Base-by-base conservation (phyloP, 805 yeast species). In the Myxozyma sirexii region DNA sequence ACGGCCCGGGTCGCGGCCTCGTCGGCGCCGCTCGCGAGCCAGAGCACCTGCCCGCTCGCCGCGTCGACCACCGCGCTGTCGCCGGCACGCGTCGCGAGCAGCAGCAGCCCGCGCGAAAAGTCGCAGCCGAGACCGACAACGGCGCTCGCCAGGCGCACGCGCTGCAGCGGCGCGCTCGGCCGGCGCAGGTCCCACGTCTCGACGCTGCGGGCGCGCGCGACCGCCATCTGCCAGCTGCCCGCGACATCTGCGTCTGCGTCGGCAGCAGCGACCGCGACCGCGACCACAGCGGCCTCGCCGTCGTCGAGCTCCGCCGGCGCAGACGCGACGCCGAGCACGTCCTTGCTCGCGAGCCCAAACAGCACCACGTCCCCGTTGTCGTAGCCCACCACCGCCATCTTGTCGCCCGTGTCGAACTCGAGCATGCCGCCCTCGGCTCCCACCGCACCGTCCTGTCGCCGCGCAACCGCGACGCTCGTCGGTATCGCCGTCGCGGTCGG, bases 331-430 rank as follows among this genome's bases (percentile, higher is more conserved):
- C 24, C 38, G 19, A 56, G 24, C 43, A 37, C 47, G 41, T 54
- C 50, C 55, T 44, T 37, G 15, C 53, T 51, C 12, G 54, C 47
- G 23, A 64, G 17, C 7, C 56, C 65, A 33, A 35, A 64, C 26
- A 62, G 29, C 15, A 43, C 56, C 10, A 60, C 39, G 29, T 49
- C 60, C 2, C 67, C 79, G 51, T 69, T 64, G 12, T 66, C 68
- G 59, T 77, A 75, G 3, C 80, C 81, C 4, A 74, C 76, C 41
- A 72, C 66, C 0, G 71, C 54, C 10, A 71, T 60, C 58, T 67
- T 68, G 46, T 72, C 84, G 6, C 70, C 72, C 19, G 82, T 79
- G 29, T 81, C 88, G 67, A 74, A 81, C 60, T 83, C 85, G 29
- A 78, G 68, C 13, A 48, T 13, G n/a, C 21, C 57, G 44, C 46